Evolutionary conservation across 805 yeast species (phyloP), one percentile per base, ranked within the genome.

Genomic region (Yarrowia hollandica): DNA sequence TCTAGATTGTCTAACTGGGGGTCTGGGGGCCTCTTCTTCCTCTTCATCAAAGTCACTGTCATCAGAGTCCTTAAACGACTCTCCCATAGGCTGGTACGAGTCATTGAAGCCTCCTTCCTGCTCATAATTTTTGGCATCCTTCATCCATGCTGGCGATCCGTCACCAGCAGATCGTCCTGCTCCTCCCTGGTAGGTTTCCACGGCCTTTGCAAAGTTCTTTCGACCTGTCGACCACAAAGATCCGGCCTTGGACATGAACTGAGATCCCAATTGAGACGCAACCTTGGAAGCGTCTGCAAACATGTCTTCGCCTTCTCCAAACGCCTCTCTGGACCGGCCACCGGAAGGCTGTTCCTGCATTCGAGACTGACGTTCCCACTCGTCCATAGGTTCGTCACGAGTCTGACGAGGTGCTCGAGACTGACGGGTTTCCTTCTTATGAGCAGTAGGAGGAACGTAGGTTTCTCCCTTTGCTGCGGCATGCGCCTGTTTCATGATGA

Each of bases 111-210:
- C 48, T 8, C 21, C 16, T 23, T 52, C 44, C 8, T 26, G 21
- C 18, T 37, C 44, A 39, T 76, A 79, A 64, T 84, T 78, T 64
- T 66, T 75, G 64, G 81, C 84, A 61, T 81, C 79, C 60, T 74
- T 77, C 90, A 88, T 84, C 96, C 96, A 88, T 1, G 84, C 82
- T 0, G 96, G 96, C 63, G 67, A 69, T 5, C 74, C 77, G 54
- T 75, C 75, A n/a, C 21, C 21, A 25, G 44, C 46, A 39, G 62
- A 64, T 0, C 66, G 39, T 42, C 67, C 62, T 11, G 68, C 61
- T 22, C 67, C 59, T 31, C 68, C 70, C 62, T 80, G 81, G 64
- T 84, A 80, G 67, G 79, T 80, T 55, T 82, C 86, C 25, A 85
- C 73, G 37, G 86, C 87, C 64, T 82, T 81, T 62, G 82, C 80